Evolutionary conservation across 176 grass and related monocot species (phyloP), one percentile per base, ranked within the genome.

Genomic region (Hordeum marinum): DNA sequence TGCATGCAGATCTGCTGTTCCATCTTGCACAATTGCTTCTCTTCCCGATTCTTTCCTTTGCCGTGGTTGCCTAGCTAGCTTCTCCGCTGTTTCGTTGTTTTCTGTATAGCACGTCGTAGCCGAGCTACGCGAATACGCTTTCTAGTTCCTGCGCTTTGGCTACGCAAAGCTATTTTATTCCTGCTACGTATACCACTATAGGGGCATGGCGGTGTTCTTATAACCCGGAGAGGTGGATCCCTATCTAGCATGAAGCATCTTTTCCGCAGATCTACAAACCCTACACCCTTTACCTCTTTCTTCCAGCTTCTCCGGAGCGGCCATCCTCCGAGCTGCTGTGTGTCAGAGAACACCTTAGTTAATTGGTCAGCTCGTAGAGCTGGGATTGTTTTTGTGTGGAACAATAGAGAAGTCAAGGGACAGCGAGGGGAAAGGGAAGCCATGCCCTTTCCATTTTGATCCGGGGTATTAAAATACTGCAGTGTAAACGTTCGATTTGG

Each of bases 381-480:
- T 71, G 21, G 82, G 14, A 67, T 80, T 72, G 21, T 65, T 70
- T 31, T 80, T 64, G 21, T 65, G 68, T 31, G 29, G 65, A 41
- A 54, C 31, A 42, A 26, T 71, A 66, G 36, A 78, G 42, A 83
- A 72, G 80, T 87, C 55, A 29, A 12, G 42, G 61, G 75, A 32
- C 35, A 75, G 21, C 14, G 76, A 73, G 68, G 80, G 63, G 61
- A 69, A 87, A 87, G 78, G 80, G 75, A 29, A 27, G 48, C 4
- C 32, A 6, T 80, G 85, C 32, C 83, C 85, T 90, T 90, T 90
- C 89, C 76, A n/a, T 87, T 84, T 87, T 68, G 68, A 90, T 76
- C 48, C 45, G 58, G 14, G 59, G 11, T 87, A 87, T 52, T 66
- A 66, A 75, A 74, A 79, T 66, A 66, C 83, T 55, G 6, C 46